These are phyloP conservation scores for Sclerospora graminicola DNA, from an alignment of 352 stramenopile genomes.

Conservation along the genomic window DNA sequence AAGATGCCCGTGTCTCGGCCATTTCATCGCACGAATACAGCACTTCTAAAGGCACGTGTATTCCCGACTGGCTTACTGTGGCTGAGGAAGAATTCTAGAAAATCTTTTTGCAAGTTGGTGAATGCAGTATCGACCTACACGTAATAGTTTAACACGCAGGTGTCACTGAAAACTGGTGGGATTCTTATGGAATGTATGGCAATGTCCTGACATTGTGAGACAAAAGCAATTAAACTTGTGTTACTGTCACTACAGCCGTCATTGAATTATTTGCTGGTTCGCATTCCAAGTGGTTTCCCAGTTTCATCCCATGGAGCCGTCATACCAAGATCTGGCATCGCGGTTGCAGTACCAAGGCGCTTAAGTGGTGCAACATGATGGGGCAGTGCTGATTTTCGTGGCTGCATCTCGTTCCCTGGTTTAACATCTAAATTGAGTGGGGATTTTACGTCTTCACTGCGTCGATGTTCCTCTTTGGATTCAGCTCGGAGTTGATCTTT, in stretches of 20 bases:
- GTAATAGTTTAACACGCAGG: not conserved
- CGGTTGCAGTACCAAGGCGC: conserved; percentile 21
- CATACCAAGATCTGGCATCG: conserved; percentile 52
- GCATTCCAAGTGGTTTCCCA: conserved; percentile 53
- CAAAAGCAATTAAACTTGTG: too few species aligned
- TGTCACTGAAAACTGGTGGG: too few species aligned
- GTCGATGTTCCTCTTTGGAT: conserved; percentile 44
- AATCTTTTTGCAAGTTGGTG: not conserved
- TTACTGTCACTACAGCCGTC: not conserved
- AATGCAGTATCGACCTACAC: not conserved
- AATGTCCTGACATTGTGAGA: too few species aligned
- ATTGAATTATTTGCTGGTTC: conserved; percentile 22
- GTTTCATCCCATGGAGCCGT: conserved; percentile 77
- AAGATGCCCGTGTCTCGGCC: conserved; percentile 26
- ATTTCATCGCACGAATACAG: conserved; percentile 50
- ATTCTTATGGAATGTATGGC: too few species aligned
- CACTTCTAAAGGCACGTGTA: conserved; percentile 18
- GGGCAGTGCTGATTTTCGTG: conserved; percentile 57
- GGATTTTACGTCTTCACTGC: conserved; percentile 50
- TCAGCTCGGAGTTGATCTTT: conserved; percentile 25
- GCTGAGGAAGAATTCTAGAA: conserved; percentile 26
- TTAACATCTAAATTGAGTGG: conserved; percentile 31
- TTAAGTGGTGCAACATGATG: conserved; percentile 77
- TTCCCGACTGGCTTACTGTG: conserved; percentile 61
- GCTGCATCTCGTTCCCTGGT: conserved; percentile 29